Conservation (phyloP, 2,329 filamentous ascomycete genomes). For the Xylariaceae sp. region DNA sequence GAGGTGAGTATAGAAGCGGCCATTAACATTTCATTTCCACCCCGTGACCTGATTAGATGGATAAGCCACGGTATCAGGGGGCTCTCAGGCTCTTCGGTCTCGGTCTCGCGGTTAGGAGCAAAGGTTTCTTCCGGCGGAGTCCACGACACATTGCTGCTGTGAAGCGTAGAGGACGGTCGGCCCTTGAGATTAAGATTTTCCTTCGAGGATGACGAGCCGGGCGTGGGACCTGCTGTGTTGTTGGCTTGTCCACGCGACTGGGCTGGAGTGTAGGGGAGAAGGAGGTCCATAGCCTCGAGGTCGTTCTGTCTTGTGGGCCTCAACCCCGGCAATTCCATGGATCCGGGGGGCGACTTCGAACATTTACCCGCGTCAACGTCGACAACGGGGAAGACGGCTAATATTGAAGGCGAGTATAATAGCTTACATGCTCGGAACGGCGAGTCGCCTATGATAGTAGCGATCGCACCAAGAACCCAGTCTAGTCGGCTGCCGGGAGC, state of each 20-base stretch:
- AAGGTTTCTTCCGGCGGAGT: slow-evolving; percentile 31
- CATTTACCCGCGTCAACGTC: slow-evolving; percentile 55
- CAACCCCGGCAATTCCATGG: slow-evolving; percentile 56
- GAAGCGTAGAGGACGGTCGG: slow-evolving; percentile 34
- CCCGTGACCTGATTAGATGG: slow-evolving; percentile 59
- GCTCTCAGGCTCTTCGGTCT: slow-evolving; percentile 66
- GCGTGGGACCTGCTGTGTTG: slow-evolving; percentile 54
- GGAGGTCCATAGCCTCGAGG: slow-evolving; percentile 63
- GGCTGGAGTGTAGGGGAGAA: slow-evolving; percentile 60
- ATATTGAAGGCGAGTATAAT: slow-evolving; percentile 67
- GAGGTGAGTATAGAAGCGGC: slow-evolving; percentile 70
- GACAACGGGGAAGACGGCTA: slow-evolving; percentile 67
- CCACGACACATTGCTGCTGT: slow-evolving; percentile 29
- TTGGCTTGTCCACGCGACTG: slow-evolving; percentile 37
- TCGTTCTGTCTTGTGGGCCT: slow-evolving; percentile 48
- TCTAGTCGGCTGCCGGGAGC: slow-evolving; percentile 62
- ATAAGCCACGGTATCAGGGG: slow-evolving; percentile 76
- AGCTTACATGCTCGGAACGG: slow-evolving; percentile 75
- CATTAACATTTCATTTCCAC: slow-evolving; percentile 64
- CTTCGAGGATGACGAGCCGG: slow-evolving; percentile 47
- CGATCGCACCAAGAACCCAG: slow-evolving; percentile 75
- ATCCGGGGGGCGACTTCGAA: slow-evolving; percentile 53
- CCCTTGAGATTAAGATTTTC: slow-evolving; percentile 39
- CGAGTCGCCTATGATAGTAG: slow-evolving; percentile 76
- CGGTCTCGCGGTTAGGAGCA: slow-evolving; percentile 35